Percentiles rank a stretch among this genome's conserved stretches.
phyloP scores from a whole-genome alignment of 257 asterid species.

The Orobanche coerulescens region DNA sequence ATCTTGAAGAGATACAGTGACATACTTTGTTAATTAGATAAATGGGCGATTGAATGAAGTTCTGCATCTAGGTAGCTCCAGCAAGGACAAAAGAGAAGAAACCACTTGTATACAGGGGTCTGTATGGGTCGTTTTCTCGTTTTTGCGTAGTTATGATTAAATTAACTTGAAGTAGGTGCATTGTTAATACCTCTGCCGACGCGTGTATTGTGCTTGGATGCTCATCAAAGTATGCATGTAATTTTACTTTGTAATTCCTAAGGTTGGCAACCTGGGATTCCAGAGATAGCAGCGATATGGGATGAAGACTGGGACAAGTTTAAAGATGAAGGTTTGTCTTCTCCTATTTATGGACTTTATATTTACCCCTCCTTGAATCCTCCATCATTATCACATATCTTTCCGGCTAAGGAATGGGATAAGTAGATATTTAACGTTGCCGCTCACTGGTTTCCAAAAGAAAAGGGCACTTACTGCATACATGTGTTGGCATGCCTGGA shows the following conservation, averaged over 20 bases:
- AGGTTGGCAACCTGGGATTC: slow-evolving; percentile 98
- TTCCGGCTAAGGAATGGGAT: too few species aligned
- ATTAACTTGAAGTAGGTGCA: not conserved
- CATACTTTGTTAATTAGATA: slow-evolving; percentile 3
- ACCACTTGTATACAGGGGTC: not conserved
- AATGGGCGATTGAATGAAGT: slow-evolving; percentile 1
- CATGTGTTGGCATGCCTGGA: slow-evolving; percentile 19
- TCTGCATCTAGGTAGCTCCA: not conserved
- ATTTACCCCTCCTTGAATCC: slow-evolving; percentile 1
- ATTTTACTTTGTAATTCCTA: slow-evolving; percentile 18
- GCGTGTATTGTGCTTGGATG: slow-evolving; percentile 9
- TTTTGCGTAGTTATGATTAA: not conserved
- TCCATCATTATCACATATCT: not conserved
- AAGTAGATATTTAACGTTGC: not conserved
- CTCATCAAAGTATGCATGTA: slow-evolving; percentile 3
- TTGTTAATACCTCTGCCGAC: not conserved
- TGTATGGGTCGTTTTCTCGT: not conserved
- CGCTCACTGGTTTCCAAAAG: too few species aligned
- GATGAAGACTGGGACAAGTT: slow-evolving; percentile 99
- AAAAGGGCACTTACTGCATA: not conserved
- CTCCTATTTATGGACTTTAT: not conserved
- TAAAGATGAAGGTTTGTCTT: slow-evolving; percentile 78
- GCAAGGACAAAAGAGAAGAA: slow-evolving; percentile 6
- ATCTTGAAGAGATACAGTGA: not conserved
- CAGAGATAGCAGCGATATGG: slow-evolving; percentile 82